Evolutionary conservation across 306 rosid species (phyloP).

Genomic region (Castanea mollissima): DNA sequence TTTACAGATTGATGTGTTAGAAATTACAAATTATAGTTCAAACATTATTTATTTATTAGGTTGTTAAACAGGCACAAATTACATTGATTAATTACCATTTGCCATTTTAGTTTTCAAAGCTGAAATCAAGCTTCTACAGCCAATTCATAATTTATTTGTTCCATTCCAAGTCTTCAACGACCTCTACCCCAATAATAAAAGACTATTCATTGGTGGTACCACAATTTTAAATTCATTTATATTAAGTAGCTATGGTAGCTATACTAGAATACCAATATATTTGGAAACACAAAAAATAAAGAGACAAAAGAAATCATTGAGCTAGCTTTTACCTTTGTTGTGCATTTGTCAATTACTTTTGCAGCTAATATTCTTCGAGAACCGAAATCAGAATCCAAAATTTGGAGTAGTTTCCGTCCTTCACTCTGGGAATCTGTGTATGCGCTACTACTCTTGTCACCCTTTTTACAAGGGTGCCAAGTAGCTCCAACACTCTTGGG

Average conservation of each 20-base stretch:
- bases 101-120: neutral
- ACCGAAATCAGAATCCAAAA: constrained; percentile 18
- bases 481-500: constrained; percentile 29
- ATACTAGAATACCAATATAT: neutral
- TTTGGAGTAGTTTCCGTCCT: constrained; percentile 29
- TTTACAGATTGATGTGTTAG: too few species aligned
- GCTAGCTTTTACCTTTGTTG: constrained; percentile 1
- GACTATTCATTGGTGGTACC: too few species aligned
- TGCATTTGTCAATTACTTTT: constrained; percentile 30
- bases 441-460: neutral
- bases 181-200: too few species aligned
- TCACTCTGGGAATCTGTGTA: neutral
- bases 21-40: too few species aligned
- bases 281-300: neutral
- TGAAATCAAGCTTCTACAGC: too few species aligned
- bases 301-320: neutral
- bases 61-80: too few species aligned
- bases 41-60: too few species aligned
- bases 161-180: too few species aligned
- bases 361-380: constrained; percentile 34
- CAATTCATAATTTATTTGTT: too few species aligned
- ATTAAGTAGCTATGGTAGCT: neutral
- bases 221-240: too few species aligned
- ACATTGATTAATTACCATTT: too few species aligned
- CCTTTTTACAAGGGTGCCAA: constrained; percentile 45